Evolutionary conservation across 768 basidiomycete species (phyloP), one percentile per base, ranked within the genome.

Genomic region (Russula abietina): DNA sequence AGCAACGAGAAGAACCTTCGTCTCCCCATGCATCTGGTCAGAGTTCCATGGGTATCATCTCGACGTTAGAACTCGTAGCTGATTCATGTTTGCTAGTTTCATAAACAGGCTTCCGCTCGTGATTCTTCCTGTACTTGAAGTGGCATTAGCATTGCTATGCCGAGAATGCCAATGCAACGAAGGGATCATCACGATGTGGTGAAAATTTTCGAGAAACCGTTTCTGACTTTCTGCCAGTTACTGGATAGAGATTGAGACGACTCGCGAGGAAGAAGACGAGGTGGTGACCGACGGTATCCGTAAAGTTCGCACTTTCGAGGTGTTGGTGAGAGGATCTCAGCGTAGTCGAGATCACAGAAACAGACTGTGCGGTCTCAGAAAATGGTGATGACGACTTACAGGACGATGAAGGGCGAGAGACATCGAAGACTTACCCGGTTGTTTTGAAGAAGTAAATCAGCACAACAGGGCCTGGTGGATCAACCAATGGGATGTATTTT

Each of bases 221-320:
- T 22, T 45, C n/a, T 45, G 11, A 4, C n/a, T 22, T 22, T 22
- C 1, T n/a, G n/a, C n/a, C n/a, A n/a, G n/a, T n/a, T n/a, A n/a
- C n/a, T 22, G 43, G n/a, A 10, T n/a, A 10, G 43, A 45, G n/a
- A 45, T 22, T 0, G 43, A 92, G 75, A 14, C 95, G 82, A 62
- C 90, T 92, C 3, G 93, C 93, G 88, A 97, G 92, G 1, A 91
- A 91, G 33, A 97, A 89, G 16, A 98, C 92, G 51, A 98, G 83
- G 17, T 81, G 88, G 69, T 88, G 77, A 59, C 86, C 82, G 26
- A 89, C 85, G 24, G 89, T 75, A 67, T 94, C 91, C 73, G 96
- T 83, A 65, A 84, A 77, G 73, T 97, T 97, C 26, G 93, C 82
- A 19, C 95, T 87, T 72, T 91, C 89, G 0, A 94, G 92, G 0